phyloP scores from a whole-genome alignment of 306 rosid species.

The Malus orientalis region DNA sequence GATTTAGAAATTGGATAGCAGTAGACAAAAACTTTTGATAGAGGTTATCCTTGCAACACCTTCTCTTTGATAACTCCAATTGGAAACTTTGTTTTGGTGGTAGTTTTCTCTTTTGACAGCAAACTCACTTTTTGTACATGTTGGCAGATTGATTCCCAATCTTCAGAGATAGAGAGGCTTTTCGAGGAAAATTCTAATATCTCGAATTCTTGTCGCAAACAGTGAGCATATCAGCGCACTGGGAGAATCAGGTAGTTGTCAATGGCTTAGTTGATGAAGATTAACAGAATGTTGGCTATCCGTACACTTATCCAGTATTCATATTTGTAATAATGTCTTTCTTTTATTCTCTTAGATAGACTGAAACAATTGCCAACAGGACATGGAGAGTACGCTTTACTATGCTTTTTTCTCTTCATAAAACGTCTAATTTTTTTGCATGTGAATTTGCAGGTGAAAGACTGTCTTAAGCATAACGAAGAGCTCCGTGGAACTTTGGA shows the following conservation, averaged over 20 bases:
- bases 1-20: slow-evolving; percentile 78
- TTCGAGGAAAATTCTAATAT: slow-evolving; percentile 86
- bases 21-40: slow-evolving; percentile 84
- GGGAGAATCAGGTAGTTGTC: slow-evolving; percentile 29
- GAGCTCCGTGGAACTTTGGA: slow-evolving; percentile 70
- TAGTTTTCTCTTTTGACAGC: slow-evolving; percentile 17
- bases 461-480: slow-evolving; percentile 84
- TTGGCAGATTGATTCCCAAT: slow-evolving; percentile 85
- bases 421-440: not conserved
- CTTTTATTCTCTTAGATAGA: too few relatives aligned
- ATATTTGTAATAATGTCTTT: too few relatives aligned
- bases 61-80: not conserved
- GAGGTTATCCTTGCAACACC: slow-evolving; percentile 42
- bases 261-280: too few relatives aligned
- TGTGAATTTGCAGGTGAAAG: slow-evolving; percentile 60
- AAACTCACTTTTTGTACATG: slow-evolving; percentile 15
- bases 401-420: too few relatives aligned
- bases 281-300: too few relatives aligned
- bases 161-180: slow-evolving; percentile 78
- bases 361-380: too few relatives aligned
- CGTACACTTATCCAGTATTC: too few relatives aligned
- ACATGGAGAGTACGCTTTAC: too few relatives aligned
- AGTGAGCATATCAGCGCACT: slow-evolving; percentile 39
- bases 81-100: not conserved
- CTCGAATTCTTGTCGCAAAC: slow-evolving; percentile 60